Evolutionary conservation across 208 protist genomes (phyloP), one percentile per base, ranked within the genome.

Genomic region (Crithidia mellificae): DNA sequence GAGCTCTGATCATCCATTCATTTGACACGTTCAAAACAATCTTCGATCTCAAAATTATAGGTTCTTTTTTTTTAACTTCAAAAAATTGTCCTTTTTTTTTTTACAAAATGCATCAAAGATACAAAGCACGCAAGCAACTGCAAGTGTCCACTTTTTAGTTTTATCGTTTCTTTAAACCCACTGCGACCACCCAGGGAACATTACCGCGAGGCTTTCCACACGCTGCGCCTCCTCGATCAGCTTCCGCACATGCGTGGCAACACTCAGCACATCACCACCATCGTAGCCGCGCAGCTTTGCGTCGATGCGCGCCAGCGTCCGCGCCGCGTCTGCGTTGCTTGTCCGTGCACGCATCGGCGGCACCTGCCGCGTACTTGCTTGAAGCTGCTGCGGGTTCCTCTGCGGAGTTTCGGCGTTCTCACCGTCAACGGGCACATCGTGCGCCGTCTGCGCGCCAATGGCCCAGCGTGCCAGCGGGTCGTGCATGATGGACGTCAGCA

Each of bases 401-500:
- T n/a, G 8, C 41, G 8, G 15, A 2, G 8, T 51, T 47, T 34
- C 34, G 24, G 43, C 29, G 58, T 58, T 20, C 56, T 65, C 12
- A 89, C 25, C 19, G 1, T 25, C 32, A 2, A 8, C 78, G 29
- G 15, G 6, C n/a, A 30, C n/a, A 49, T 15, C 17, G 22, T 27
- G 17, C 3, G 24, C 24, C 6, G 2, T 64, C 47, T 39, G 34
- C 51, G 22, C 63, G 2, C 61, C 74, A 27, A 95, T 66, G 1
- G 69, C 69, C 97, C 98, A 99, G 14, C 86, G 86, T 43, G 95
- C 96, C 11, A 99, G 80, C 14, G 98, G 98, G 68, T 99, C 98
- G 72, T 99, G 91, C 9, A 98, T 75, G 50, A 99, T 90, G 9
- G 98, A 87, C 47, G 94, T 91, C 17, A 98, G 68, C 19, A 99